Evolutionary conservation across 805 yeast genomes (phyloP), one percentile per base, ranked within the genome.

Genomic region (Pichia californica): DNA sequence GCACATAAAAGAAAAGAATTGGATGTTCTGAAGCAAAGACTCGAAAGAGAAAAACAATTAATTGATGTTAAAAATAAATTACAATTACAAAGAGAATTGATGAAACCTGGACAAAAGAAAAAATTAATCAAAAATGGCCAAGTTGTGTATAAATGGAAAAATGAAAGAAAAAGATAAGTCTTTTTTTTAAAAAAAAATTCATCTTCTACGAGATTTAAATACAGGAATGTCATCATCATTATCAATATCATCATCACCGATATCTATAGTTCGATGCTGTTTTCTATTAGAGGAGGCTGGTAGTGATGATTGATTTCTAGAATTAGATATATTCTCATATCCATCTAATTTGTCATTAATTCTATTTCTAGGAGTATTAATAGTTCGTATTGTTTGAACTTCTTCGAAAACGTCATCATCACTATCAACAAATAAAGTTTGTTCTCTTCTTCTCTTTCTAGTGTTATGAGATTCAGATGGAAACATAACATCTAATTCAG

Each of bases 61-160:
- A 68, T 70, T 40, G 73, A 73, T 40, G 84, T 91, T 15, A 83
- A 87, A 56, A 72, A 71, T 33, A 76, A 80, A 55, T 79, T 89
- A 79, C 85, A 83, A 44, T 54, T 76, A 44, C 94, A 88, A 55
- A 78, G 84, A 48, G 95, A 89, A 57, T 73, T 88, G 43, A 88
- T 91, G 95, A 87, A 87, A 61, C 83, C 81, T 52, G 98, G 98
- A 0, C 77, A 79, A 48, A 86, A 85, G 66, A 84, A 82, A 73
- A 88, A 88, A 68, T 61, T 83, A 5, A 69, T 73, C 3, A 67
- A 72, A 14, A 73, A 77, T 28, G 98, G 98, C 4, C 74, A 75
- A 44, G 75, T 76, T 0, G 70, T 73, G 3, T 93, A 76, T 67
- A 87, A 87, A 66, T 91, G 97, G 95, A 86, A 82, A 60, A 83